These are phyloP conservation scores for Trichoderma semiorbis DNA, from an alignment of 2,329 filamentous ascomycete genomes.

Conservation along the genomic window DNA sequence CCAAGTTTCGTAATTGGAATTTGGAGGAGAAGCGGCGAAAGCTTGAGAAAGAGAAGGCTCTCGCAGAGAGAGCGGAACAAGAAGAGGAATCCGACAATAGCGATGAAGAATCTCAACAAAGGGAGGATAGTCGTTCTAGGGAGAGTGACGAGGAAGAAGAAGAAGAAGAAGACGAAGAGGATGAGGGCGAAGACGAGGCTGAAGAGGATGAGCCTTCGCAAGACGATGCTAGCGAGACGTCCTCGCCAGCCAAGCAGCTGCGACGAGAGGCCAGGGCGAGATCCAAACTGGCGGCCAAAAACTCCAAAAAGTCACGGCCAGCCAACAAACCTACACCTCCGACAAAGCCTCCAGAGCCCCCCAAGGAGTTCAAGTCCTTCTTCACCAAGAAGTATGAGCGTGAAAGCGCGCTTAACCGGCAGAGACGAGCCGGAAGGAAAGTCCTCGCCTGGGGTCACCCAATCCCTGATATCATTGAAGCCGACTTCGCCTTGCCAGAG, in stretches of 20 bases:
- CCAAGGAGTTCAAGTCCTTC: constrained; percentile 77
- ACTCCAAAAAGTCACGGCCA: constrained; percentile 31
- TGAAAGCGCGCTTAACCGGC: constrained; percentile 71
- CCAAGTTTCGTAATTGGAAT: constrained; percentile 86
- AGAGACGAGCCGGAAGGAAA: constrained; percentile 65
- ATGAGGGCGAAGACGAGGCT: constrained; percentile 17
- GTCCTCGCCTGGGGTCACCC: constrained; percentile 77
- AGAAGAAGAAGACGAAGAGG: constrained; percentile 41
- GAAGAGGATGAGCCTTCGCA: constrained; percentile 39
- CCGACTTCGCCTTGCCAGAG: constrained; percentile 71
- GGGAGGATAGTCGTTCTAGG: constrained; percentile 32
- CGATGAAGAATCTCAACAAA: constrained; percentile 24
- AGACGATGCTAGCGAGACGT: constrained; percentile 52
- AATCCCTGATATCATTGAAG: constrained; percentile 67
- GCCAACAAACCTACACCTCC: constrained; percentile 25
- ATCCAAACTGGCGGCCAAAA: constrained; percentile 40
- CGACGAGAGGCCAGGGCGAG: constrained; percentile 65
- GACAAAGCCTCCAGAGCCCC: constrained; percentile 37
- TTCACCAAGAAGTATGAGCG: constrained; percentile 77
- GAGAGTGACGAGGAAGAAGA: constrained; percentile 22
- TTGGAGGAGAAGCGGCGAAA: constrained; percentile 84
- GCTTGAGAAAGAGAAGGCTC: constrained; percentile 64
- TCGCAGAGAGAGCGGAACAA: constrained; percentile 34
- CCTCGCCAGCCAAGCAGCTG: constrained; percentile 62
- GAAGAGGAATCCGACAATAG: constrained; percentile 35